Base-by-base conservation (phyloP, 768 basidiomycete species). In the Lentinus brumalis region DNA sequence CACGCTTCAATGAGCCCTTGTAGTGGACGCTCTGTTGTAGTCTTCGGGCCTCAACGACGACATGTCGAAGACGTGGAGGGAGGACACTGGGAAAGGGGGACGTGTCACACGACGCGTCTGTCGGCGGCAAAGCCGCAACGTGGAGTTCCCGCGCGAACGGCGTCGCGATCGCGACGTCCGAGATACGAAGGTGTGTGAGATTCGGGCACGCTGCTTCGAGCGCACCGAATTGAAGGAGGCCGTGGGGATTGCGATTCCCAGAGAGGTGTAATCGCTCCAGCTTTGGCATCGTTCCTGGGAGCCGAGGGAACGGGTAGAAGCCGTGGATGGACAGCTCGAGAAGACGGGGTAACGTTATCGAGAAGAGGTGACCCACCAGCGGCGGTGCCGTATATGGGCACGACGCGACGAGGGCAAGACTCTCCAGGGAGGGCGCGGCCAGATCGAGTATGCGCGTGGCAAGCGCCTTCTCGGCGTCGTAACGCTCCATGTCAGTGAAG, bases 171-270 rank as follows among this genome's bases (percentile, higher is more conserved):
- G 69, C 73, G 31, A 84, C 68, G 8, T 81, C 82, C 1, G 78
- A 78, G 18, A 84, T 65, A 21, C 71, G 68, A 14, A 84, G 68
- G 40, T 77, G 70, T 10, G 67, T 73, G 8, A 84, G 66, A 0
- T 56, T 51, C 0, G 82, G 82, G 62, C 75, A 82, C 0, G 77
- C 73, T 5, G 73, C 69, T 30, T 74, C 74, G 6, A 84, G 73
- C 0, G 66, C 70, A 44, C 74, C 75, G 35, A 75, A 59, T 44
- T 78, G 71, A 6, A 85, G 70, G 0, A 84, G 65, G 0, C 83
- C 83, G 49, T 77, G 73, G 0, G 83, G 83, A 50, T 83, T 83
- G 15, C 80, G 72, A 63, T 83, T 82, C 6, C 83, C 83, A 16
- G 76, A 69, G 2, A 84, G 77, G 49, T 80, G 80, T 0, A 85